Evolutionary conservation across 257 asterid genomes (phyloP).

Genomic region (Schizonepeta tenuifolia): DNA sequence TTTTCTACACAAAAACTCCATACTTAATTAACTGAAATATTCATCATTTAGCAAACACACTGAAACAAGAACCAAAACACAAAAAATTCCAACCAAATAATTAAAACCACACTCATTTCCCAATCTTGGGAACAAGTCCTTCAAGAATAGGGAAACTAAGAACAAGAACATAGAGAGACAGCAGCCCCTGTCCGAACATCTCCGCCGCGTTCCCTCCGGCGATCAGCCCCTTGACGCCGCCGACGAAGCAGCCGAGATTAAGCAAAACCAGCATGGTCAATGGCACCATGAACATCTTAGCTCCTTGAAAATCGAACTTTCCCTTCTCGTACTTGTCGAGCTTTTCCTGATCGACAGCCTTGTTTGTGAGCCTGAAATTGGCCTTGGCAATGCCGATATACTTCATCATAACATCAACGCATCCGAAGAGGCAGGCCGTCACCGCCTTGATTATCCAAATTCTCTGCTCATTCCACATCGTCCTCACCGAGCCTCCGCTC

Average conservation of each 20-base stretch:
- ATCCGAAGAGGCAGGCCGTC: constrained; percentile 66
- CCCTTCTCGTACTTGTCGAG: constrained; percentile 62
- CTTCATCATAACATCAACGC: constrained; percentile 51
- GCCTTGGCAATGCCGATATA: constrained; percentile 49
- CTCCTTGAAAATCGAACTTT: constrained; percentile 66
- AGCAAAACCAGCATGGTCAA: constrained; percentile 63
- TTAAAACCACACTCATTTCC: constrained; percentile 33
- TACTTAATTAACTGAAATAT: too few species aligned
- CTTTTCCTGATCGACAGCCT: constrained; percentile 63
- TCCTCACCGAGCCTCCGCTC: constrained; percentile 48
- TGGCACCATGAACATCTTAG: constrained; percentile 71
- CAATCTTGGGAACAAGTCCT: constrained; percentile 58
- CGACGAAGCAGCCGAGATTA: constrained; percentile 57
- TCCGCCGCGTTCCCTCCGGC: constrained; percentile 45
- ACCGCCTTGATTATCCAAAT: constrained; percentile 57
- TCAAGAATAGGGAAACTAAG: constrained; percentile 71
- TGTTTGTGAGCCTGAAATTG: constrained; percentile 63
- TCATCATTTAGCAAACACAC: too few species aligned
- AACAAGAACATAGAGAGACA: constrained; percentile 56
- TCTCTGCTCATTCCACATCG: constrained; percentile 67
- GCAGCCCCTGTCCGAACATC: constrained; percentile 71
- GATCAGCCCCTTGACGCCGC: constrained; percentile 56
- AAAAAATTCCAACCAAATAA: background rate
- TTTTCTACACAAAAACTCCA: too few species aligned
- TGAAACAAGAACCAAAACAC: background rate